Percentiles rank a stretch among this genome's conserved stretches.
Evolutionary conservation across 2,329 filamentous ascomycete genomes (phyloP).

Genomic region (Mycosphaerelloides madeirae): DNA sequence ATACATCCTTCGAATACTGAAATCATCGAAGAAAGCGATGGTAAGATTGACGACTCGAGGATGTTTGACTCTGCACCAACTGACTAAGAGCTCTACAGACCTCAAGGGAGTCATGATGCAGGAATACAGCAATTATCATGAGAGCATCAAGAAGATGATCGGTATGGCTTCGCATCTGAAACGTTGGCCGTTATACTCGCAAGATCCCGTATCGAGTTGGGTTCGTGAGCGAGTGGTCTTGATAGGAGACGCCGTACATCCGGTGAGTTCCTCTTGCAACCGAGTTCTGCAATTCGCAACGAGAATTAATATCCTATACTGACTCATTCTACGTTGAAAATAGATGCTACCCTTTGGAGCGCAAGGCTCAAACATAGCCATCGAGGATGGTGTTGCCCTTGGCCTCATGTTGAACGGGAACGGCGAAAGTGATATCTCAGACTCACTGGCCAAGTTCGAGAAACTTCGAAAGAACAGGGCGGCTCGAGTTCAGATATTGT

Average conservation of each 20-base stretch:
- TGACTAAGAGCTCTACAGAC: neutral
- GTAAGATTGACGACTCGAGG: neutral
- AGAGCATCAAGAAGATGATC: neutral
- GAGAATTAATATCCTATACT: neutral
- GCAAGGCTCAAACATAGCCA: neutral
- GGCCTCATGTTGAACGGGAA: neutral
- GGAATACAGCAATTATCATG: neutral
- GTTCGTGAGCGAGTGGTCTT: constrained; percentile 6
- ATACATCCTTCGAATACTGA: constrained; percentile 7
- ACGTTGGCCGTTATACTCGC: neutral
- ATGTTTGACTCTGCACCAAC: neutral
- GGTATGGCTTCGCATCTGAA: neutral
- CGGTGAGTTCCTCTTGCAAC: no score
- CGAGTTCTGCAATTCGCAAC: no score
- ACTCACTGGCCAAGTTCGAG: neutral
- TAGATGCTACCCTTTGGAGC: neutral
- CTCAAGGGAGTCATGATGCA: neutral
- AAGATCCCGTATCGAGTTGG: constrained; percentile 6
- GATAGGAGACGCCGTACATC: constrained; percentile 14
- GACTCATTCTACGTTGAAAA: neutral
- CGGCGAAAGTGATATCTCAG: neutral
- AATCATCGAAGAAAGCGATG: neutral
- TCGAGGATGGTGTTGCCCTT: neutral
- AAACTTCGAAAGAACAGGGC: neutral
- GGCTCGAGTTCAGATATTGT: neutral